Conservation (phyloP, 2,329 filamentous ascomycete species). For the Ophiocordyceps camponoti-leonardi region DNA sequence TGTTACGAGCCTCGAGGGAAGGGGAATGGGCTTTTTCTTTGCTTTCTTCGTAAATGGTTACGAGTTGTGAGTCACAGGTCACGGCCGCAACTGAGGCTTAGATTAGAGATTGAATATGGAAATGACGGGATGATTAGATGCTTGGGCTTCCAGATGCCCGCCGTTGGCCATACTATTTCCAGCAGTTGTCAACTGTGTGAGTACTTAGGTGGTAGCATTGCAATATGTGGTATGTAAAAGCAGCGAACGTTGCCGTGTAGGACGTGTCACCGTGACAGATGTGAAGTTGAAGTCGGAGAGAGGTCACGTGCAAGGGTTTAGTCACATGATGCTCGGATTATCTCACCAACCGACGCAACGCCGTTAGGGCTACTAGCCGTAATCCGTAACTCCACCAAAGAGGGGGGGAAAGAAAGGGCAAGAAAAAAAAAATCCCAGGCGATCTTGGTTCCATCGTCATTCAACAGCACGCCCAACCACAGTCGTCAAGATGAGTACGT, state of each 20-base stretch:
- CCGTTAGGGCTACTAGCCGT: slow-evolving; percentile 19
- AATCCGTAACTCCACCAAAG: slow-evolving; percentile 18
- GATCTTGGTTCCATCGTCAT: slow-evolving; percentile 16
- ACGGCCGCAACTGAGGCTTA: not conserved
- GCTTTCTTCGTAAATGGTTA: not conserved
- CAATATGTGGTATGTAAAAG: too few species aligned
- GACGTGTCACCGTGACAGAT: not conserved
- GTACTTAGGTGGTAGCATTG: too few species aligned
- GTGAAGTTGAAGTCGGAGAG: not conserved
- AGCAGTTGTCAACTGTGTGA: too few species aligned
- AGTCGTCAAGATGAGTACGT: slow-evolving; percentile 43
- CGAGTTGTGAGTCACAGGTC: not conserved
- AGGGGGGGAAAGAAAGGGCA: slow-evolving; percentile 13
- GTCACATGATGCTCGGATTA: slow-evolving; percentile 14
- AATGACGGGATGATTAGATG: not conserved
- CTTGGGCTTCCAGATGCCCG: not conserved
- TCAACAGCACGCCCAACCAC: slow-evolving; percentile 21
- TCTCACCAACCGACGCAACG: slow-evolving; percentile 7
- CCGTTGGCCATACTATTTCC: too few species aligned
- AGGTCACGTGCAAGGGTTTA: slow-evolving; percentile 7
- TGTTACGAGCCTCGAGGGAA: not conserved
- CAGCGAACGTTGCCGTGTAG: too few species aligned
- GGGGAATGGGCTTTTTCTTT: not conserved
- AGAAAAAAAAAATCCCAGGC: not conserved
- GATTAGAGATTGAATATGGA: not conserved